Conservation (phyloP, 306 rosid genomes). For the Begonia loranthoides region DNA sequence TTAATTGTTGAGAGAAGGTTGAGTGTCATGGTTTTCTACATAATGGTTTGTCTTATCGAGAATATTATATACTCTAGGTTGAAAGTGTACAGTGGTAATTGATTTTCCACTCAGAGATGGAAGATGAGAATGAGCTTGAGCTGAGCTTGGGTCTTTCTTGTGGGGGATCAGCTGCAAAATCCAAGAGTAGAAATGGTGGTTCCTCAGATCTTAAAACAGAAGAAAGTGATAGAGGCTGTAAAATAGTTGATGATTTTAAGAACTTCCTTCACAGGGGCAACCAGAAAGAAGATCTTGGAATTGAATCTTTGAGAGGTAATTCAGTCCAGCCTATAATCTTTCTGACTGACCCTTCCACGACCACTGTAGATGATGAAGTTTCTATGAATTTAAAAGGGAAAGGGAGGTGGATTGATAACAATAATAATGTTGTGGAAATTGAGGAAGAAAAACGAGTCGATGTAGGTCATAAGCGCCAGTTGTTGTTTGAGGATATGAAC, state of each 20-base stretch:
- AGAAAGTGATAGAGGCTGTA: slow-evolving; percentile 62
- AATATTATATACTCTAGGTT: no score
- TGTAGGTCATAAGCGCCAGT: slow-evolving; percentile 36
- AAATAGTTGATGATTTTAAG: slow-evolving; percentile 64
- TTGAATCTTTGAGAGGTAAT: slow-evolving; percentile 39
- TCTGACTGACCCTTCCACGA: slow-evolving; percentile 74
- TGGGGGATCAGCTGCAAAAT: slow-evolving; percentile 66
- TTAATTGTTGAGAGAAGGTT: no score
- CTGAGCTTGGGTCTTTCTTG: slow-evolving; percentile 87
- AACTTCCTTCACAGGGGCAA: slow-evolving; percentile 49
- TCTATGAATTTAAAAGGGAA: slow-evolving; percentile 53
- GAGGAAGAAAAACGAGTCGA: slow-evolving; percentile 60
- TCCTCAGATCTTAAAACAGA: slow-evolving; percentile 42
- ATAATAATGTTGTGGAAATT: slow-evolving; percentile 30
- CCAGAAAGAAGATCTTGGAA: slow-evolving; percentile 50
- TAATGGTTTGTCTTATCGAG: no score
- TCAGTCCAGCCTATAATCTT: slow-evolving; percentile 57
- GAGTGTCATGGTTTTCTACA: no score
- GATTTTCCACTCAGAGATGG: slow-evolving; percentile 34
- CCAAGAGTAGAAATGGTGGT: slow-evolving; percentile 63
- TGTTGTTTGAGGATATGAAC: not conserved
- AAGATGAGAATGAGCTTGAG: slow-evolving; percentile 87
- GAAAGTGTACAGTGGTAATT: no score
- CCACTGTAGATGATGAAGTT: slow-evolving; percentile 34
- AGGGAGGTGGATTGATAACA: slow-evolving; percentile 48